Conservation (phyloP, 352 stramenopile genomes). For the Phytopythium litorale region DNA sequence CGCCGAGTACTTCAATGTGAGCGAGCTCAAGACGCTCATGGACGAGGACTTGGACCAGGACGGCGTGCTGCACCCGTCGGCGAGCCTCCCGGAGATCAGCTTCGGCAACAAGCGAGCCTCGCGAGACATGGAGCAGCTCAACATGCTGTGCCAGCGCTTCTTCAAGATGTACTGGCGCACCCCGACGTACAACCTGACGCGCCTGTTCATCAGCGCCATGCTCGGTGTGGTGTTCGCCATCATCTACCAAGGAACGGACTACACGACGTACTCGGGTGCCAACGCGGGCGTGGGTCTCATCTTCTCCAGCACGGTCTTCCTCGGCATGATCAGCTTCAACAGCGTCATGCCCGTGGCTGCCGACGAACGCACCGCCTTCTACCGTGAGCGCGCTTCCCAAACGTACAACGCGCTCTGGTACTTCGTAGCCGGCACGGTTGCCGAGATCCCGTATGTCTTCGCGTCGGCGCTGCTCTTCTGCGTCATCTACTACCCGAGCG, state of each 20-base stretch:
- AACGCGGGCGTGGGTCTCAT: conserved; percentile 73
- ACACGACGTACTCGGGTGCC: conserved; percentile 31
- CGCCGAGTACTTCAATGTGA: conserved; percentile 26
- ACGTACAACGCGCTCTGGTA: conserved; percentile 82
- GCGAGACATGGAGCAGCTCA: conserved; percentile 17
- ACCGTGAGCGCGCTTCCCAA: conserved; percentile 47
- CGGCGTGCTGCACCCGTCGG: conserved; percentile 32
- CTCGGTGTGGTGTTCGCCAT: conserved; percentile 71
- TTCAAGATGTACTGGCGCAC: conserved; percentile 28
- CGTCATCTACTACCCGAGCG: conserved; percentile 52
- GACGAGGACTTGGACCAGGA: conserved; percentile 42
- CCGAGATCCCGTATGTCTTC: conserved; percentile 69
- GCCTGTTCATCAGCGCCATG: conserved; percentile 52
- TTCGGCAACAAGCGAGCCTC: conserved; percentile 44
- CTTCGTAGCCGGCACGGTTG: conserved; percentile 58
- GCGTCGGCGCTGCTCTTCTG: conserved; percentile 38
- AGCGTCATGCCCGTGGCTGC: conserved; percentile 73
- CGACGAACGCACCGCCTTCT: conserved; percentile 70
- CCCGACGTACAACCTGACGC: conserved; percentile 46
- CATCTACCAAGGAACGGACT: conserved; percentile 59
- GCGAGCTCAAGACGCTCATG: conserved; percentile 32
- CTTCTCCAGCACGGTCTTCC: conserved; percentile 83
- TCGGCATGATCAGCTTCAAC: conserved; percentile 74
- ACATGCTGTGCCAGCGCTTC: conserved; percentile 31
- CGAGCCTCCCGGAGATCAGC: conserved; percentile 28